phyloP scores from a whole-genome alignment of 1,284 basidiomycete species.

The Pisolithus thermaeus region DNA sequence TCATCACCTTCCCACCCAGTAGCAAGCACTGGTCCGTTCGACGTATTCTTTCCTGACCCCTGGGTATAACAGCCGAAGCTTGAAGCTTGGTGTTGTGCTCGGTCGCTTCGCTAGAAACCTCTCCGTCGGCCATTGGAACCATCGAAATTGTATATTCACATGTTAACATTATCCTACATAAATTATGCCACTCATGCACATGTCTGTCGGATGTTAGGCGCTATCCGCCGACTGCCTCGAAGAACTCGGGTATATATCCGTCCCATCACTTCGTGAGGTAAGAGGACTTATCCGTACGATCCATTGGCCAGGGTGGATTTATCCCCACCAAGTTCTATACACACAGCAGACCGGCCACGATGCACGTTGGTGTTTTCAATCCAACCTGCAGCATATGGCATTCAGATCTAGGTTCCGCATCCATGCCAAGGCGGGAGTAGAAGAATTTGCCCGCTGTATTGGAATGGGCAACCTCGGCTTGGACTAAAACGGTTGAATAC shows the following conservation, averaged over 20 bases:
- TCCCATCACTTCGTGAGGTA: no score
- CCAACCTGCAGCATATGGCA: constrained; percentile 11
- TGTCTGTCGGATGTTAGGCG: no score
- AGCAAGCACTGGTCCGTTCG: constrained; percentile 36
- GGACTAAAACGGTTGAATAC: constrained; percentile 17
- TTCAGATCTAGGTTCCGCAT: constrained; percentile 12
- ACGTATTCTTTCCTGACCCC: constrained; percentile 41
- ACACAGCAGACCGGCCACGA: constrained; percentile 24
- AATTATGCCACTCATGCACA: no score
- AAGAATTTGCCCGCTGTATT: constrained; percentile 22
- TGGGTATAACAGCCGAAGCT: not conserved
- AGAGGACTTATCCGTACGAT: no score
- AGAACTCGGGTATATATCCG: no score
- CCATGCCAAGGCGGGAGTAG: constrained; percentile 25
- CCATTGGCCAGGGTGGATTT: not conserved
- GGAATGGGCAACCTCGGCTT: constrained; percentile 22
- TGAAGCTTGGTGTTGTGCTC: not conserved
- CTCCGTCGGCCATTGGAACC: no score
- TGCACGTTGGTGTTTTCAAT: constrained; percentile 11
- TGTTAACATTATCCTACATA: no score
- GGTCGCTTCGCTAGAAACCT: not conserved
- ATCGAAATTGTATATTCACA: no score
- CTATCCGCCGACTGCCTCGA: no score
- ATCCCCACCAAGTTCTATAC: constrained; percentile 2
- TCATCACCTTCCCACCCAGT: constrained; percentile 13